These are phyloP conservation scores for Cordyceps farinosa DNA, from an alignment of 2,329 filamentous ascomycete genomes.

Conservation along the genomic window DNA sequence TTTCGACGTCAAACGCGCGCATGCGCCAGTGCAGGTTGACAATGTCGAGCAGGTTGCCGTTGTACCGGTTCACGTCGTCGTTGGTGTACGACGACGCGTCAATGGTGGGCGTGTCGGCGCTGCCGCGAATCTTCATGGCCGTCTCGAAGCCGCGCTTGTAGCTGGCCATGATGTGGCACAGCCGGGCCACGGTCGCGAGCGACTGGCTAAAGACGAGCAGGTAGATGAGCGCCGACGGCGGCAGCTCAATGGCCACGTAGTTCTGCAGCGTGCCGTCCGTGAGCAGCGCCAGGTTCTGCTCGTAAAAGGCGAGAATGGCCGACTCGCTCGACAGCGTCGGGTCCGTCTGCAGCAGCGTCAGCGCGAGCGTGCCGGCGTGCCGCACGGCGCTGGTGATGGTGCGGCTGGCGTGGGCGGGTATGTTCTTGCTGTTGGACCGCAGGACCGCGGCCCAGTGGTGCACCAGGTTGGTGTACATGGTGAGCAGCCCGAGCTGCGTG, in stretches of 20 bases:
- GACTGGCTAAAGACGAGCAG: slow-evolving; percentile 64
- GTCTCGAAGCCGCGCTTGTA: slow-evolving; percentile 74
- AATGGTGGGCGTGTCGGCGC: slow-evolving; percentile 27
- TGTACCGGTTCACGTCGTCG: slow-evolving; percentile 66
- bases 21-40: slow-evolving; percentile 81
- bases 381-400: slow-evolving; percentile 41
- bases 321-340: slow-evolving; percentile 44
- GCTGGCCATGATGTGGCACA: slow-evolving; percentile 64
- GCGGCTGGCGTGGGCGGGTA: slow-evolving; percentile 34
- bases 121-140: slow-evolving; percentile 46
- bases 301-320: slow-evolving; percentile 67
- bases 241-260: slow-evolving; percentile 64
- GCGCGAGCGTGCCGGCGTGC: slow-evolving; percentile 53
- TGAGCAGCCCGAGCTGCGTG: slow-evolving; percentile 58
- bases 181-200: slow-evolving; percentile 60
- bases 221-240: slow-evolving; percentile 66
- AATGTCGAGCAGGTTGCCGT: slow-evolving; percentile 81
- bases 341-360: slow-evolving; percentile 57
- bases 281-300: slow-evolving; percentile 55
- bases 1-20: slow-evolving; percentile 63
- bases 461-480: slow-evolving; percentile 65
- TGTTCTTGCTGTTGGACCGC: slow-evolving; percentile 34
- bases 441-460: slow-evolving; percentile 53
- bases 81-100: slow-evolving; percentile 49
- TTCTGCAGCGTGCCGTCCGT: slow-evolving; percentile 47